phyloP scores from a whole-genome alignment of 2,329 filamentous ascomycete genomes.

The Esteya vermicola region DNA sequence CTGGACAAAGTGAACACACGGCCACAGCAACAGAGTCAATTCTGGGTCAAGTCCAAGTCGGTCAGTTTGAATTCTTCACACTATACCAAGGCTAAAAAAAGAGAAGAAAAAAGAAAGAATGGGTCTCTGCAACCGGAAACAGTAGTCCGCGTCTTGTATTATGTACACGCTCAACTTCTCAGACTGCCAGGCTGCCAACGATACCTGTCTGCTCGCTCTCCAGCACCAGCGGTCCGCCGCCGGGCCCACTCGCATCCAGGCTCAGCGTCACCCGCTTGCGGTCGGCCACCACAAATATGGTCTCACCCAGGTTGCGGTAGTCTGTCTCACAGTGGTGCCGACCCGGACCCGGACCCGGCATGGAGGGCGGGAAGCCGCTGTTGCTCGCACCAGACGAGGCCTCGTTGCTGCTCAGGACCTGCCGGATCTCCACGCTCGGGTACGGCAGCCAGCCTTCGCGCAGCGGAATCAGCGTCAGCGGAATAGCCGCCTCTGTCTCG shows the following conservation, averaged over 20 bases:
- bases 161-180: no score
- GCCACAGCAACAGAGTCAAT: no score
- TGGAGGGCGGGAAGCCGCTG: background rate
- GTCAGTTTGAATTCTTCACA: no score
- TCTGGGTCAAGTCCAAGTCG: no score
- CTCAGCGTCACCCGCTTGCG: constrained; percentile 59
- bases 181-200: constrained; percentile 22
- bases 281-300: constrained; percentile 60
- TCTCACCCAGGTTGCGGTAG: constrained; percentile 63
- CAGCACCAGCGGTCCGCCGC: constrained; percentile 51
- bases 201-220: constrained; percentile 37
- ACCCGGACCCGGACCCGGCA: constrained; percentile 5
- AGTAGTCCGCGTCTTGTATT: no score
- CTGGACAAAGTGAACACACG: no score
- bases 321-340: constrained; percentile 57
- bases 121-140: no score
- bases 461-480: constrained; percentile 66
- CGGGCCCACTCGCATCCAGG: constrained; percentile 50
- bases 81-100: no score
- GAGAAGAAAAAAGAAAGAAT: no score
- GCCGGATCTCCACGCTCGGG: constrained; percentile 65
- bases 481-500: constrained; percentile 41
- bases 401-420: constrained; percentile 28
- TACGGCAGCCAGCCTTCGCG: constrained; percentile 64
- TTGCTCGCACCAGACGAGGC: constrained; percentile 1